Evolutionary conservation across 176 grass and related monocot genomes (phyloP).

Genomic region (Oryza glaberrima): DNA sequence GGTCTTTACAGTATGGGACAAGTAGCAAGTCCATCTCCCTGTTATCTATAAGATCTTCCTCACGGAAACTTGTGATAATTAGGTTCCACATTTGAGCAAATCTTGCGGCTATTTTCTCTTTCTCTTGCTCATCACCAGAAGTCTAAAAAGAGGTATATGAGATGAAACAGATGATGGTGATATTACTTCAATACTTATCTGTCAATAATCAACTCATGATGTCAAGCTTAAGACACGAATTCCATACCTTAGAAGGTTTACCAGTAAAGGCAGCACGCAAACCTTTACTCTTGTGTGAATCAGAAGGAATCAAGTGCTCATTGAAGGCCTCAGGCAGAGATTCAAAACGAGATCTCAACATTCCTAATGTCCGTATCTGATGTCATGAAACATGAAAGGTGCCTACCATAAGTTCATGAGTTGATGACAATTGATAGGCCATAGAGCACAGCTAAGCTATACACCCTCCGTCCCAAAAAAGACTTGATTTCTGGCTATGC

Average conservation of each 20-base stretch:
- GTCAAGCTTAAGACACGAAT: not conserved
- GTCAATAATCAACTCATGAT: conserved; percentile 29
- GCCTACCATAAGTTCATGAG: conserved; percentile 33
- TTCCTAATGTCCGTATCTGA: conserved; percentile 91
- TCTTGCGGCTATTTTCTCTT: conserved; percentile 77
- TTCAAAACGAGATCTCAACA: conserved; percentile 93
- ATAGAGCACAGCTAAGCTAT: conserved; percentile 25
- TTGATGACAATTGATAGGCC: conserved; percentile 21
- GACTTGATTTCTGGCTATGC: too few relatives aligned
- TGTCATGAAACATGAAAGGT: conserved; percentile 34
- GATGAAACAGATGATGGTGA: conserved; percentile 3
- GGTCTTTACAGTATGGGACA: conserved; percentile 94
- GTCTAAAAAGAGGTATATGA: conserved; percentile 45
- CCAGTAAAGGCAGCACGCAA: conserved; percentile 61
- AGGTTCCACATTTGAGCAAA: conserved; percentile 99
- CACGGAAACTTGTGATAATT: conserved; percentile 87
- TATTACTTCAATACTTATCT: conserved; percentile 19
- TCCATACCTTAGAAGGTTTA: conserved; percentile 61
- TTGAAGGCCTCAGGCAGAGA: conserved; percentile 78
- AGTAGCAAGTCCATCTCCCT: conserved; percentile 96
- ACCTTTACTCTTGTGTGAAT: conserved; percentile 63
- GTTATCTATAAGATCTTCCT: conserved; percentile 96
- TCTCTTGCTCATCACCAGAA: conserved; percentile 48
- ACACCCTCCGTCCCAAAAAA: too few relatives aligned
- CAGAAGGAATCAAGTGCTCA: conserved; percentile 75